These are phyloP conservation scores for Penicillium sp. DNA, from an alignment of 2,329 filamentous ascomycete species.

Conservation along the genomic window DNA sequence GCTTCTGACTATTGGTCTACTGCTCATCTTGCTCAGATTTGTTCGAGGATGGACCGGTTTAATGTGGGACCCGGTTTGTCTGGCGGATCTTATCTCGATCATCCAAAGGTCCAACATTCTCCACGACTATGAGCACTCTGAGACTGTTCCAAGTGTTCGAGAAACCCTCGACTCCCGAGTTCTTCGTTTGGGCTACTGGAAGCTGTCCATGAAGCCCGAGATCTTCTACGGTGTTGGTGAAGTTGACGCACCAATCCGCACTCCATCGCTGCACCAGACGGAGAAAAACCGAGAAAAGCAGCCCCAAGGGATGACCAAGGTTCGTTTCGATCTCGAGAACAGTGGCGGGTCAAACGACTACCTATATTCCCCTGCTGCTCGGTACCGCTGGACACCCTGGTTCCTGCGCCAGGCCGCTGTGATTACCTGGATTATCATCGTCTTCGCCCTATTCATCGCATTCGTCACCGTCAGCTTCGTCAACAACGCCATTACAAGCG, in stretches of 20 bases:
- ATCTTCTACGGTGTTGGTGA: conserved; percentile 82
- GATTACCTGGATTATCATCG: conserved; percentile 63
- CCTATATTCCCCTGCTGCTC: conserved; percentile 53
- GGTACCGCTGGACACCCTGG: conserved; percentile 73
- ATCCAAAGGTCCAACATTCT: conserved; percentile 79
- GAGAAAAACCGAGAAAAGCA: conserved; percentile 34
- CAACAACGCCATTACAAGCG: conserved; percentile 63
- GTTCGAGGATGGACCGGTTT: conserved; percentile 68
- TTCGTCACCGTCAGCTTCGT: conserved; percentile 79
- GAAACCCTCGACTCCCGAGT: conserved; percentile 56
- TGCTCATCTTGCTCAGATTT: conserved; percentile 66
- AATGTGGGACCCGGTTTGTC: conserved; percentile 78
- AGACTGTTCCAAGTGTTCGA: conserved; percentile 54
- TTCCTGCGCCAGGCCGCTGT: conserved; percentile 68
- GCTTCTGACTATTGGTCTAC: conserved; percentile 59
- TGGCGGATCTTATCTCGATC: conserved; percentile 78
- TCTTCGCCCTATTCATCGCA: conserved; percentile 63
- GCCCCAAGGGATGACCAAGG: conserved; percentile 34
- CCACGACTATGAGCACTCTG: conserved; percentile 68
- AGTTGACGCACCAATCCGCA: conserved; percentile 52
- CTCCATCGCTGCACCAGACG: conserved; percentile 38
- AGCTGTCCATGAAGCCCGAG: conserved; percentile 63
- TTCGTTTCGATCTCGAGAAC: conserved; percentile 40
- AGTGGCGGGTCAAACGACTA: conserved; percentile 49
- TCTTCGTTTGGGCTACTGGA: conserved; percentile 86